Evolutionary conservation across 129 eudicot species (phyloP).

Genomic region (Rutidosis leptorrhynchoides): DNA sequence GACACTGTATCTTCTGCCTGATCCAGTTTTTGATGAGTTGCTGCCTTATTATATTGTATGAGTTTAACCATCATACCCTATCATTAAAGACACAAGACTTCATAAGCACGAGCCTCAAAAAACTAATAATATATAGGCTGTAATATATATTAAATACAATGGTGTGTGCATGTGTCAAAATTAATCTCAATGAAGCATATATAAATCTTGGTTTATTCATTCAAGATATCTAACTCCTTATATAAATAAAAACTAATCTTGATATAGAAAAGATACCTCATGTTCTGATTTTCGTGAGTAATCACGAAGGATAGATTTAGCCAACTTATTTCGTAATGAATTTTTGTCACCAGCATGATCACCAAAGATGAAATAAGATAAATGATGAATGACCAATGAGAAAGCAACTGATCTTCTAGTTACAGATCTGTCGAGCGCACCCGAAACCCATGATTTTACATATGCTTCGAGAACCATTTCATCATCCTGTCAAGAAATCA

Average conservation of each 20-base stretch:
- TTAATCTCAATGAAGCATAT: not conserved
- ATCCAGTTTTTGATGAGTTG: conserved; percentile 7
- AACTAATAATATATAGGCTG: not conserved
- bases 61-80: conserved; percentile 78
- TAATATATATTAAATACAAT: not conserved
- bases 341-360: conserved; percentile 35
- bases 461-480: conserved; percentile 81
- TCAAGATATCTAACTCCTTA: conserved; percentile 1
- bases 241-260: not conserved
- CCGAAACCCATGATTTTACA: conserved; percentile 86
- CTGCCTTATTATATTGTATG: conserved; percentile 42
- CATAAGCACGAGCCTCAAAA: not conserved
- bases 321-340: conserved; percentile 57
- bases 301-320: conserved; percentile 72
- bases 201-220: not conserved
- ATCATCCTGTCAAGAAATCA: conserved; percentile 54
- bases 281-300: conserved; percentile 68
- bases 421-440: conserved; percentile 79
- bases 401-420: conserved; percentile 61
- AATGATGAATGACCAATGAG: conserved; percentile 68
- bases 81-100: not conserved
- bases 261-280: conserved; percentile 47
- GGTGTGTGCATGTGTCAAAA: not conserved
- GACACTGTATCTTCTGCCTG: conserved; percentile 18
- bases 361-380: conserved; percentile 63